Base-by-base conservation (phyloP, 2,329 filamentous ascomycete genomes). In the Pestalotiopsis sp. region DNA sequence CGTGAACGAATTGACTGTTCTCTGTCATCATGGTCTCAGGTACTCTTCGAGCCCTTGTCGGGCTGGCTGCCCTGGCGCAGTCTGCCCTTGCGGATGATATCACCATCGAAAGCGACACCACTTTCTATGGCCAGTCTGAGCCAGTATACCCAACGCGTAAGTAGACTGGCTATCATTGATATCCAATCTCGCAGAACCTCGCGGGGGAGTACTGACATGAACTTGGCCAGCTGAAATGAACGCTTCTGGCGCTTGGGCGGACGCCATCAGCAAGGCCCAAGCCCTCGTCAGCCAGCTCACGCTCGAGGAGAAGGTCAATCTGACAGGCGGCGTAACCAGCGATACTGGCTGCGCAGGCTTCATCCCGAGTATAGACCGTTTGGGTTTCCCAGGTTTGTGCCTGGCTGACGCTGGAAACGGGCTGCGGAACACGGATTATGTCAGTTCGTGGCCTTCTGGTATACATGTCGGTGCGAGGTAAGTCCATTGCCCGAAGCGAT, bases 221-320 rank as follows among this genome's bases (percentile, higher is more conserved):
- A 23, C 25, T 14, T 13, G 12, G 31, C 31, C 13, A 59, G 57
- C 57, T 13, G 45, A 57, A 56, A 36, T 64, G 25, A 23, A 66
- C 9, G 27, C 38, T 40, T 27, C 25, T 4, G 70, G 69, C 11
- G 23, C 69, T 25, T 92, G 90, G 90, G 83, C 82, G 14, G 82
- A 83, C 20, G 89, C 90, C 23, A 89, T 91, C 73, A 78, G 80
- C 9, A 89, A 88, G 75, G 90, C 90, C 1, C 83, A 85, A 64
- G 83, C 83, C 6, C 90, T 92, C 71, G 89, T 92, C 40, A 85
- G 85, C 59, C 85, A 90, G 73, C 80, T 92, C 77, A 92, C 90
- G 4, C 79, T 92, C 68, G 80, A 86, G 20, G 90, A 92, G 78
- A 92, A 92, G 79, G 72, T 72, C 65, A 72, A 72, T 52, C 60